phyloP scores from a whole-genome alignment of 805 yeast genomes.

The Lachancea thermotolerans region DNA sequence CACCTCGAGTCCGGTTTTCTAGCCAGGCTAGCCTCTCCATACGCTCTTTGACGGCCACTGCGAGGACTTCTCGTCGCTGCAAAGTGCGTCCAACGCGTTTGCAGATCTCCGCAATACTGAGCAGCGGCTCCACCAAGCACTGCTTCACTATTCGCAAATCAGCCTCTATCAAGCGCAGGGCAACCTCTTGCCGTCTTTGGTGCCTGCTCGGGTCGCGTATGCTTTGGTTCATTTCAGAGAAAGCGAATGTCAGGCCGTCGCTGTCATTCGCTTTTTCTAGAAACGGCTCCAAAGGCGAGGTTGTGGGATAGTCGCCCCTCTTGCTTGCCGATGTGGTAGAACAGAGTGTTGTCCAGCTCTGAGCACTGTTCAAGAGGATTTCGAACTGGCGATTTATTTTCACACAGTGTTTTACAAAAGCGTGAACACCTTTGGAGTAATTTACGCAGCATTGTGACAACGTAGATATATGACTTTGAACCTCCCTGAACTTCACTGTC shows the following conservation, averaged over 20 bases:
- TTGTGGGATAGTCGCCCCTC: neutral
- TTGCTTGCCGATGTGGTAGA: neutral
- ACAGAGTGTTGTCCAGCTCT: neutral
- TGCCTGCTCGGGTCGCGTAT: neutral
- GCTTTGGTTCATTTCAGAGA: neutral
- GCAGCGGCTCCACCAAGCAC: slow-evolving; percentile 16
- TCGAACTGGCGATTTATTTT: neutral
- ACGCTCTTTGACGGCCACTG: neutral
- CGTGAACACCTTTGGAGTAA: neutral
- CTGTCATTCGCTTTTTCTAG: neutral
- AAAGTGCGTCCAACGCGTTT: slow-evolving; percentile 1
- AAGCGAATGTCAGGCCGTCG: neutral
- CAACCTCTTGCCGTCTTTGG: slow-evolving; percentile 1
- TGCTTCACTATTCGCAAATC: slow-evolving; percentile 15
- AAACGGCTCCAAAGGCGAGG: slow-evolving; percentile 1
- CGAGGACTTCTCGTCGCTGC: neutral
- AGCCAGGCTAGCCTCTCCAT: neutral
- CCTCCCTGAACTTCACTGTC: neutral
- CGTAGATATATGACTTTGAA: neutral
- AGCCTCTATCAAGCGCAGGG: slow-evolving; percentile 1
- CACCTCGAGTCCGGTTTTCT: neutral
- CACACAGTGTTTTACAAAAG: neutral
- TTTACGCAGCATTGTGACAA: neutral
- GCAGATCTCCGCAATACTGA: slow-evolving; percentile 8
- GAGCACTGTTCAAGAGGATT: neutral